Evolutionary conservation across 306 rosid species (phyloP), one percentile per base, ranked within the genome.

Genomic region (Parietaria judaica): DNA sequence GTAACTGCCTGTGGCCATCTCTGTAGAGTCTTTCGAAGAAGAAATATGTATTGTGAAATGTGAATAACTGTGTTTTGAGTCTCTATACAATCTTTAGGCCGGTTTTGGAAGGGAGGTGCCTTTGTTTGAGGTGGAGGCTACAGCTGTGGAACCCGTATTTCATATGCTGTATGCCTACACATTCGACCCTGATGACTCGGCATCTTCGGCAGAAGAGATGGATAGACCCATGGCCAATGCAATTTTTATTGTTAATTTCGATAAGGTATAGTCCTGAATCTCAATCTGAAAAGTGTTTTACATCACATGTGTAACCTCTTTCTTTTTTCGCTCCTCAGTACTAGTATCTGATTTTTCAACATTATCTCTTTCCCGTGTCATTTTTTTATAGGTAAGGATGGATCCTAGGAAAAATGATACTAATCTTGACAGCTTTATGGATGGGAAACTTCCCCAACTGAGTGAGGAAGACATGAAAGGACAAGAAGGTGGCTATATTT

Each of bases 41-140:
- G 47, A 11, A 54, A 45, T 59, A 3, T 9, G 36, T 38, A 46
- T n/a, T 3, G 38, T 56, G 45, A 41, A 41, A 41, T 41, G 45
- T 31, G 17, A 36, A 44, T 68, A 43, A 50, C 57, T 78, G 67
- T 64, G 73, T 38, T 72, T 39, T 66, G 36, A 49, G 36, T 23
- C 31, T n/a, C 14, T 62, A 51, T 63, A 50, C 71, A 58, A 66
- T 66, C 56, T 68, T 37, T 81, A 92, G 98, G 60, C 75, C 68
- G 96, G 86, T 45, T 88, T 81, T 77, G 98, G 98, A 72, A 86
- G 92, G 82, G 95, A 86, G 71, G 81, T 92, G 13, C 95, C 95
- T 63, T 67, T 84, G 68, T 92, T 88, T 71, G 96, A 85, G 81
- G 86, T 92, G 46, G 98, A 92, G 59, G 96, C 96, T 60, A 85